Evolutionary conservation across 306 rosid species (phyloP), one percentile per base, ranked within the genome.

Genomic region (Alnus rubra): DNA sequence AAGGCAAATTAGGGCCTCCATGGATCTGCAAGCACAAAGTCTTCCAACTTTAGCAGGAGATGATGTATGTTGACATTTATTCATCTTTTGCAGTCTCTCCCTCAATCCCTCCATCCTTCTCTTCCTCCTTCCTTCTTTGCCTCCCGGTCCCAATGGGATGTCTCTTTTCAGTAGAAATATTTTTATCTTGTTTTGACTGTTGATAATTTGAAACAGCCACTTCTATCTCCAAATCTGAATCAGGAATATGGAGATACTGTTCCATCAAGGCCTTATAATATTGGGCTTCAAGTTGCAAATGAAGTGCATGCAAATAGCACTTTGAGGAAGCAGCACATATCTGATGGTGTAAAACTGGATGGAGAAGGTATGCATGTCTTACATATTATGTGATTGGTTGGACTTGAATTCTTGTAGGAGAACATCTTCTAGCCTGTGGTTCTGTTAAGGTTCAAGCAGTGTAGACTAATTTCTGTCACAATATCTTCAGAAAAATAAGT

Each of bases 171-270:
- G 9, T 23, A 42, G 16, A 42, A 42, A 18, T 42, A 16, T 14
- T 37, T 30, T 30, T 56, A 51, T 18, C 82, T 78, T 73, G 53
- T n/a, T 5, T 73, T 56, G 47, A 54, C 69, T 45, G 48, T 77
- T 55, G 69, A 71, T 80, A 72, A 74, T 81, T 51, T 91, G 81
- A 80, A 86, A 79, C 90, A 91, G 92, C 51, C 89, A 49, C 65
- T 80, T 70, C 82, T 31, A 71, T 81, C 80, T 81, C 82, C 77
- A 78, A 82, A 87, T 44, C 83, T 86, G 76, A 90, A 90, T 81
- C 91, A 95, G 16, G 93, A 85, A 48, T 95, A 93, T 82, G 96
- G 98, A 79, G 97, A 85, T 73, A 93, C 99, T 47, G 92, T 95
- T 80, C 98, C 98, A 58, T 86, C 97, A 51, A 84, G 84, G 78